Evolutionary conservation across 345 rosid genomes (phyloP), one percentile per base, ranked within the genome.

Genomic region (Gossypioides kirkii): DNA sequence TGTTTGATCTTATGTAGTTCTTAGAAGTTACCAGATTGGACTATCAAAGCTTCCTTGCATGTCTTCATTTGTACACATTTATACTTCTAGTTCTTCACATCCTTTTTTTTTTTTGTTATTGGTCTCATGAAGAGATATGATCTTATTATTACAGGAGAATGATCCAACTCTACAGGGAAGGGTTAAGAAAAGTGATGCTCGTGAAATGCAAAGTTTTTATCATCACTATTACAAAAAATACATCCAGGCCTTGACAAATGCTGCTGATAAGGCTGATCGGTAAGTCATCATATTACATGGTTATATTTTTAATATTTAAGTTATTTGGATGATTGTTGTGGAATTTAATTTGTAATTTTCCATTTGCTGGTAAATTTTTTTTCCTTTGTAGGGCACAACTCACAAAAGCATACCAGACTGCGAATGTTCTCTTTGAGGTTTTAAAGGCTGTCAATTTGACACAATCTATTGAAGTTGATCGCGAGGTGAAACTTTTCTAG

Each of bases 371-470:
- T 26, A 12, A 11, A 2, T 41, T 18, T 73, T 73, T 8, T 77
- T 80, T 74, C 11, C 61, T 65, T 63, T 84, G 56, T 82, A 96
- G 99, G 81, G 98, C 99, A 7, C 98, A 93, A 86, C 89, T 96
- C 79, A 91, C 99, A 23, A 96, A 96, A 85, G 99, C 99, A 54
- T 96, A 96, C 83, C 99, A 96, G 84, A 96, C 99, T 72, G 99
- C 99, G n/a, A 93, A 93, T 83, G 98, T 96, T 79, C 97, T 96
- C 78, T 96, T 96, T 82, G 99, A 96, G 86, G 99, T 96, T 79
- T 85, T 96, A 81, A 96, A 78, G 81, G 99, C 99, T 50, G 99
- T 96, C 61, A 96, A 93, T 85, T 78, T 78, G 85, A 90, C 96
- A 16, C 98, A 96, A 79, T 86, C 97, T 28, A 89, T 91, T 76